Evolutionary conservation across 2,329 filamentous ascomycete genomes (phyloP).

Genomic region (Pseudogymnoascus sp.): DNA sequence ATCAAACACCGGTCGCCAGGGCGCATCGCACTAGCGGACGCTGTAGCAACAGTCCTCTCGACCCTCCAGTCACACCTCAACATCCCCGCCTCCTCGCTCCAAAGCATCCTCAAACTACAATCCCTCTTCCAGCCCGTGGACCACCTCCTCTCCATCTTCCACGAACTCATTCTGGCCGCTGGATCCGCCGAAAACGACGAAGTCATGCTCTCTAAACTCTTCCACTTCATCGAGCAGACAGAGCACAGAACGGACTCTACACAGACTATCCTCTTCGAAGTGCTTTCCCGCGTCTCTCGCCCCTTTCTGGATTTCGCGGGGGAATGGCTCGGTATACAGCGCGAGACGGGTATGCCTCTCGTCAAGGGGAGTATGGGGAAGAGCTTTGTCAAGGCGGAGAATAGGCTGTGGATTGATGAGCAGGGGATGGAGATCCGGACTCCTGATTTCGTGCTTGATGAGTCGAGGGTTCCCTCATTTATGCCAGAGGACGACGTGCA

Average conservation of each 20-base stretch:
- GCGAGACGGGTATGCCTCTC: constrained; percentile 47
- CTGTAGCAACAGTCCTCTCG: constrained; percentile 30
- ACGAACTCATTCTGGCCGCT: constrained; percentile 22
- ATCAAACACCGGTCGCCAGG: constrained; percentile 20
- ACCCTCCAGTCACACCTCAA: constrained; percentile 26
- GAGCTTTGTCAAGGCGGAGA: constrained; percentile 53
- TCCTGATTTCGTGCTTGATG: constrained; percentile 54
- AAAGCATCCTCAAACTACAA: constrained; percentile 28
- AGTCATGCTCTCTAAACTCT: constrained; percentile 52
- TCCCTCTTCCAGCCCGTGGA: constrained; percentile 25
- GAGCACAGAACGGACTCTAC: constrained; percentile 57
- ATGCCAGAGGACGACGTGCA: constrained; percentile 61
- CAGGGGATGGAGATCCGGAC: constrained; percentile 49
- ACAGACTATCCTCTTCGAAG: constrained; percentile 55
- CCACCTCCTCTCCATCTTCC: constrained; percentile 26
- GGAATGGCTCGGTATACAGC: constrained; percentile 65
- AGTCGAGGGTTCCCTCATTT: constrained; percentile 61
- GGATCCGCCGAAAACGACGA: constrained; percentile 43
- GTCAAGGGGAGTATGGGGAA: constrained; percentile 40
- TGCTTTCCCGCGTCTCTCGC: constrained; percentile 52
- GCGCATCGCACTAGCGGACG: constrained; percentile 28
- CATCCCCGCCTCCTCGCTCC: constrained; percentile 18
- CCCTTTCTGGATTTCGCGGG: constrained; percentile 62
- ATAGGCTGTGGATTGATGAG: constrained; percentile 48
- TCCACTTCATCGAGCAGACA: constrained; percentile 51